These are phyloP conservation scores for Ascochyta rabiei DNA, from an alignment of 2,329 filamentous ascomycete species.

Conservation along the genomic window DNA sequence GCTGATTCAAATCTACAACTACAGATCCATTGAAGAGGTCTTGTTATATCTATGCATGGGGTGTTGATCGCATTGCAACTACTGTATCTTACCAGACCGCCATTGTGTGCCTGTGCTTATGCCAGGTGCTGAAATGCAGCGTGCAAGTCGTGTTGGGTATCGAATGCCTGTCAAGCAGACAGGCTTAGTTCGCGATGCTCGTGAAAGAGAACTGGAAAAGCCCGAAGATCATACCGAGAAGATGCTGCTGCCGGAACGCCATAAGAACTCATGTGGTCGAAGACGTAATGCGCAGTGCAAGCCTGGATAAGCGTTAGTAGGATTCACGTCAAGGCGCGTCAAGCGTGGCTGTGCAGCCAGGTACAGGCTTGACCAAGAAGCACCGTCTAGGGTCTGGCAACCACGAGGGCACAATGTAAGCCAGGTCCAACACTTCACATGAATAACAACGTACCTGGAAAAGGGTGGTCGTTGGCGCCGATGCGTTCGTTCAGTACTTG, in stretches of 20 bases:
- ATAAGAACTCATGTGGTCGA: neutral
- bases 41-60: too few relatives aligned
- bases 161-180: slow-evolving; percentile 31
- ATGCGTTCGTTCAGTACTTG: slow-evolving; percentile 15
- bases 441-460: neutral
- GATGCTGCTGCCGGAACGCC: slow-evolving; percentile 31
- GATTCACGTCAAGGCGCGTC: neutral
- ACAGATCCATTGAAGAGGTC: neutral
- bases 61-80: neutral
- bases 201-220: slow-evolving; percentile 4
- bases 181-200: slow-evolving; percentile 27
- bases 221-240: slow-evolving; percentile 31
- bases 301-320: slow-evolving; percentile 2
- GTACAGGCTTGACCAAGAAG: neutral
- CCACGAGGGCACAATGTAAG: slow-evolving; percentile 27
- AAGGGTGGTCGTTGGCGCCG: neutral
- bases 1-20: neutral
- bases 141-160: slow-evolving; percentile 27
- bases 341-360: neutral
- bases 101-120: too few relatives aligned
- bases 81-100: neutral
- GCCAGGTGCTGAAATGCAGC: neutral
- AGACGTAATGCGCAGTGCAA: neutral
- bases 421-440: slow-evolving; percentile 15
- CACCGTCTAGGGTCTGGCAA: slow-evolving; percentile 20